Conservation (phyloP, 495 filamentous ascomycete species). For the Clavariopsis aquatica region DNA sequence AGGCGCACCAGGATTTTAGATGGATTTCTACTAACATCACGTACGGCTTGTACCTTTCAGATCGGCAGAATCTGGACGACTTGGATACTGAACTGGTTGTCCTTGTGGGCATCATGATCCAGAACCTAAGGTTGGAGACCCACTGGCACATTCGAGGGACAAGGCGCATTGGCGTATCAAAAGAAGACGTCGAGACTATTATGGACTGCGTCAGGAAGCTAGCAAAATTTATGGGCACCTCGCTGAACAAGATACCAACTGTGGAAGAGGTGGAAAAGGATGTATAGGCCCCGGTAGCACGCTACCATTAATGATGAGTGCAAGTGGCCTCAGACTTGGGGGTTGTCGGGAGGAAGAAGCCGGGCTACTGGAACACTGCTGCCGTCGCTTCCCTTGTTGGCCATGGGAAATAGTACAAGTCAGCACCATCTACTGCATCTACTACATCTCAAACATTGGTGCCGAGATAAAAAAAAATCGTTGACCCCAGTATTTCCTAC, state of each 20-base stretch:
- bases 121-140: conserved; percentile 56
- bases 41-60: conserved; percentile 60
- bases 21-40: conserved; percentile 50
- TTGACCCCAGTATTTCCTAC: no score
- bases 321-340: no score
- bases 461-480: no score
- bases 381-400: no score
- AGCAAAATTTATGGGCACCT: conserved; percentile 42
- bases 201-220: conserved; percentile 43
- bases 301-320: no score
- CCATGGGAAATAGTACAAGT: no score
- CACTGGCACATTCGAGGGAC: conserved; percentile 61
- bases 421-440: no score
- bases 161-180: conserved; percentile 53
- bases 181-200: conserved; percentile 53
- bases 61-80: conserved; percentile 54
- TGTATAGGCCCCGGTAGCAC: neutral
- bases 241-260: conserved; percentile 11
- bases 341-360: no score
- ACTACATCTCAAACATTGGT: no score
- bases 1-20: conserved; percentile 55
- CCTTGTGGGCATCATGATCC: conserved; percentile 60
- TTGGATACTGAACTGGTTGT: conserved; percentile 60
- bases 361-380: no score
- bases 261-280: conserved; percentile 22